Evolutionary conservation across 2,329 filamentous ascomycete species (phyloP).

Genomic region (Leptodontidium sp.): DNA sequence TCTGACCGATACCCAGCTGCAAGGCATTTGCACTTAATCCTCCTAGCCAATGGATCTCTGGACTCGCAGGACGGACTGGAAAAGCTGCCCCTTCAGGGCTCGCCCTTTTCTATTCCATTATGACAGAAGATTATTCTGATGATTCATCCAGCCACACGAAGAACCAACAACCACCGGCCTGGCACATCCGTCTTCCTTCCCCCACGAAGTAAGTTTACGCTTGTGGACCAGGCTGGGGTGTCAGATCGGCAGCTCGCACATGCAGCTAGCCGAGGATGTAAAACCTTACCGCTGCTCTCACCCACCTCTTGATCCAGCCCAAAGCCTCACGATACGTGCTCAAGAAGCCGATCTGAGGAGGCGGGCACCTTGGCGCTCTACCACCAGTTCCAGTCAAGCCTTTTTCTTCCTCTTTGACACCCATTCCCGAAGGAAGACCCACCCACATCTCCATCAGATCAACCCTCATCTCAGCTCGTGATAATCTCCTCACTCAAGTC

Average conservation of each 20-base stretch:
- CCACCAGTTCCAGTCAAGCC: conserved; percentile 15
- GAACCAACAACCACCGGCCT: conserved; percentile 5
- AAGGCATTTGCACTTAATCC: background rate
- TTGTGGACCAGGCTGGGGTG: conserved; percentile 6
- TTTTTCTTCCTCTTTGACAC: conserved; percentile 19
- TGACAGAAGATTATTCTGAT: background rate
- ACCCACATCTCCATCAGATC: conserved; percentile 4
- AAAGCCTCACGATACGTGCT: conserved; percentile 5
- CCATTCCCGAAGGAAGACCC: conserved; percentile 4
- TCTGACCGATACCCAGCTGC: background rate
- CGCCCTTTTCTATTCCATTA: background rate
- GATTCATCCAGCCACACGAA: conserved; percentile 17
- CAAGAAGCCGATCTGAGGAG: conserved; percentile 7
- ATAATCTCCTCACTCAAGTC: conserved; percentile 10
- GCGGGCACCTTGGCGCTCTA: conserved; percentile 9
- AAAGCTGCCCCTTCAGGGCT: background rate
- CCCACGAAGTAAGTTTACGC: conserved; percentile 17
- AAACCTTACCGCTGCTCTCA: conserved; percentile 5
- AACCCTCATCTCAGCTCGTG: background rate
- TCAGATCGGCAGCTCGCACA: conserved; percentile 20
- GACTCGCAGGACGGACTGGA: background rate
- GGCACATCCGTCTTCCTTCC: conserved; percentile 4
- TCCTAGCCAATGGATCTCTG: background rate
- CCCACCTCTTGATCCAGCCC: conserved; percentile 1
- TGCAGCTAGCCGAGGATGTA: conserved; percentile 17